Evolutionary conservation across 352 stramenopile species (phyloP), one percentile per base, ranked within the genome.

Genomic region (Synura sp.): DNA sequence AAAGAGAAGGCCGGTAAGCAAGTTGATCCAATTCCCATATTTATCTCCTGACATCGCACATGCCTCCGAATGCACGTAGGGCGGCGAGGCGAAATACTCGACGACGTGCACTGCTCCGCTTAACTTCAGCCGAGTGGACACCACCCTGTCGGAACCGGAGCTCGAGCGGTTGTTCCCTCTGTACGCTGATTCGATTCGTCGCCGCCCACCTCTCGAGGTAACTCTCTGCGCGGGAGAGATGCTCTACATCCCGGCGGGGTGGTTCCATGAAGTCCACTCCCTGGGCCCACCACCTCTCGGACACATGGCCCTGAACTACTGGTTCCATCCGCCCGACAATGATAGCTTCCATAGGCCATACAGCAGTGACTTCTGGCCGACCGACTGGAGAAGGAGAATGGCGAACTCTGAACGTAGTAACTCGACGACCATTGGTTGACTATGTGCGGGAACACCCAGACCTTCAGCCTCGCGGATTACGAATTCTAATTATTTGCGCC

Each of bases 181-280:
- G 25, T 84, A 88, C 25, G 73, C 82, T n/a, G 75, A 81, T 32
- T 71, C 81, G 41, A n/a, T n/a, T n/a, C 27, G 17, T 42, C 42
- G 27, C 2, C 5, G 42, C 7, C 1, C 35, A 41, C 7, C n/a
- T 22, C 44, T 79, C 5, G 82, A 82, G 34, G 82, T 86, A 53
- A 86, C 95, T 42, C 77, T 98, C 27, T 80, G 88, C 36, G 90
- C 86, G 22, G 94, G 94, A n/a, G 87, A 98, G 57, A 97, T 97
- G 84, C 84, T 99, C 14, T 99, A 97, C 79, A 85, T 99, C 25
- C 95, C 95, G 38, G 93, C 94, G 15, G 95, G 91, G 7, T 99
- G 94, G 94, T 98, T 98, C 83, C 95, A 99, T 82, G 92, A 98
- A 80, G 95, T 98, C 9, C 90, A 90, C 76, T 97, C 92, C 0